Percentiles rank a stretch among this genome's conserved stretches.
These are phyloP conservation scores for Vachellia collinsii DNA, from an alignment of 306 rosid genomes.

Conservation along the genomic window DNA sequence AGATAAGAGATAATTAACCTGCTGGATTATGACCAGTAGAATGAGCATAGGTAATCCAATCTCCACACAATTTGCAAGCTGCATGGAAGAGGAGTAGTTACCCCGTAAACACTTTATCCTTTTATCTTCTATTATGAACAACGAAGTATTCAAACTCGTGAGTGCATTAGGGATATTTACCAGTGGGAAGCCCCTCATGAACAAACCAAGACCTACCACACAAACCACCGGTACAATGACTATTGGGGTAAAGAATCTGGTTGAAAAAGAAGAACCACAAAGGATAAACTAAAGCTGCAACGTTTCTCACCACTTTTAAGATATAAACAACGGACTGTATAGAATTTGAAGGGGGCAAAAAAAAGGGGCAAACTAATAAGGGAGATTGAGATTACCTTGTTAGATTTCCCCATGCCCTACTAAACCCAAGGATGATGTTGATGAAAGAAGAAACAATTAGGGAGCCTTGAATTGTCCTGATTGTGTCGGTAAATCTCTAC, in stretches of 20 bases:
- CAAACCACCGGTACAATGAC: conserved; percentile 74
- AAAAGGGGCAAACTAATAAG: background rate
- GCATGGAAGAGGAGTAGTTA: conserved; percentile 29
- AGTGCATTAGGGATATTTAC: conserved; percentile 50
- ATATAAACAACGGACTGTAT: conserved; percentile 6
- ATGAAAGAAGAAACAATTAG: conserved; percentile 79
- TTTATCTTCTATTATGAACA: background rate
- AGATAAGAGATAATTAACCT: conserved; percentile 56
- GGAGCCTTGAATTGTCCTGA: conserved; percentile 92
- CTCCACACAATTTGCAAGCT: conserved; percentile 76
- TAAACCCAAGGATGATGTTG: conserved; percentile 80
- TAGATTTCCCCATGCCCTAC: conserved; percentile 73
- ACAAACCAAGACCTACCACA: conserved; percentile 85
- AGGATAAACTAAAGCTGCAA: conserved; percentile 11
- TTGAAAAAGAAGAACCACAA: conserved; percentile 28
- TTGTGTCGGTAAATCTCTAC: conserved; percentile 74
- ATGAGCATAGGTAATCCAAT: conserved; percentile 88
- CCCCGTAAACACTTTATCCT: conserved; percentile 23
- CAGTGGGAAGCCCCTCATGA: conserved; percentile 81
- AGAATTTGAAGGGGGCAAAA: background rate
- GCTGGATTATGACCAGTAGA: conserved; percentile 72
- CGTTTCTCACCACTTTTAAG: background rate
- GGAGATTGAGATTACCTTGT: conserved; percentile 57
- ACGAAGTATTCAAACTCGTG: conserved; percentile 13
- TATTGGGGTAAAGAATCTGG: conserved; percentile 78